These are phyloP conservation scores for Fusarium temperatum DNA, from an alignment of 2,329 filamentous ascomycete genomes.

Conservation along the genomic window DNA sequence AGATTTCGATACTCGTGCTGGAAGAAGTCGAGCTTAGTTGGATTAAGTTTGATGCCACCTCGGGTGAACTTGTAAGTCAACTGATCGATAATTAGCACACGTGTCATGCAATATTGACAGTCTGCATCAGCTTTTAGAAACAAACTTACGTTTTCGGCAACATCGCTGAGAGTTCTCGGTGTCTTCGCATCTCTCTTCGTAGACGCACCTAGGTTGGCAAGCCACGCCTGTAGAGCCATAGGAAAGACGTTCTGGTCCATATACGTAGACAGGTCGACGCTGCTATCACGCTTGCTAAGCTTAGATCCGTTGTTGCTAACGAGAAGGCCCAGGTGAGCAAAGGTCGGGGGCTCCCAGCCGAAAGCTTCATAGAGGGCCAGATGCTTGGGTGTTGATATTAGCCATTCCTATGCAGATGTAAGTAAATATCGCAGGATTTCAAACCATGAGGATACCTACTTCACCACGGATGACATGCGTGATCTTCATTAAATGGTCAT, in stretches of 20 bases:
- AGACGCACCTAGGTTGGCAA: slow-evolving; percentile 70
- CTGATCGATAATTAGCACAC: slow-evolving; percentile 51
- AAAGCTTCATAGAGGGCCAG: slow-evolving; percentile 79
- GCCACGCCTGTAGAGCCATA: slow-evolving; percentile 75
- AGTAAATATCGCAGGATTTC: not conserved
- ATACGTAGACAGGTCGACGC: slow-evolving; percentile 62
- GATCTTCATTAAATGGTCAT: slow-evolving; percentile 94
- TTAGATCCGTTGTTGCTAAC: slow-evolving; percentile 76
- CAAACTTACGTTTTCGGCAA: slow-evolving; percentile 70
- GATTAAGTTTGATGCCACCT: slow-evolving; percentile 85
- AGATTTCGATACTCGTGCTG: slow-evolving; percentile 71
- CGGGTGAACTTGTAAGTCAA: slow-evolving; percentile 90
- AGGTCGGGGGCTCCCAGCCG: slow-evolving; percentile 76
- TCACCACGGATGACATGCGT: slow-evolving; percentile 94
- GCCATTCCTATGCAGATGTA: slow-evolving; percentile 76
- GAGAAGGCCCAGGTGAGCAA: slow-evolving; percentile 82
- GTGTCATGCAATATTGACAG: not conserved
- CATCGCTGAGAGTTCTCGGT: slow-evolving; percentile 66
- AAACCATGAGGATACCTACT: slow-evolving; percentile 53
- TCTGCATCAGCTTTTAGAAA: not conserved
- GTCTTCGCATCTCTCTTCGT: slow-evolving; percentile 41
- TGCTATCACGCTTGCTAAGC: slow-evolving; percentile 82
- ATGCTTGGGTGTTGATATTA: slow-evolving; percentile 86
- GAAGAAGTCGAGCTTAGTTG: slow-evolving; percentile 82
- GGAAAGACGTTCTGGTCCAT: slow-evolving; percentile 57